Base-by-base conservation (phyloP, 2,329 filamentous ascomycete species). In the Raffaelea albimanens region DNA sequence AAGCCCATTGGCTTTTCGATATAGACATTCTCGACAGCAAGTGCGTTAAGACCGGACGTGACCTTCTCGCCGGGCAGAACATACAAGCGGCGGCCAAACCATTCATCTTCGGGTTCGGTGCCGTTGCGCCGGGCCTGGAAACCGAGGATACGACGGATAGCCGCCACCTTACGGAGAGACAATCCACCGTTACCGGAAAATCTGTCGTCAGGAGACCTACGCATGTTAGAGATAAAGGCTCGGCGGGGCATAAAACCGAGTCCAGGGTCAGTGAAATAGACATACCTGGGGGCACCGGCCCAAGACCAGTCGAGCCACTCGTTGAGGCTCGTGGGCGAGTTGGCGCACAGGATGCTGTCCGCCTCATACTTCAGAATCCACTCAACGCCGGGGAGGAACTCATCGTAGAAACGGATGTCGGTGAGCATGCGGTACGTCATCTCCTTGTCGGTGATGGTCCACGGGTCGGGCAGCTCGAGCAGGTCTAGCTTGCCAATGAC, bases 341-440 rank as follows among this genome's bases (percentile, higher is more conserved):
- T 77, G 47, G 73, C 69, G 53, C 75, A 78, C 41, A 78, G 59
- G 41, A 78, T 75, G 54, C 70, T 75, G 56, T 78, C 75, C n/a
- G 67, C 63, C 53, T 78, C 72, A 53, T 70, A 78, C 55, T 71
- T 71, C 46, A 79, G 61, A 22, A 78, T 58, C 72, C 72, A 77
- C 58, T 78, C 73, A 31, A 70, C 71, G 0, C 62, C 64, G 1
- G 71, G 67, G 18, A 76, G 55, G 43, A 74, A 67, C 51, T 72
- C 67, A 51, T 74, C 64, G 55, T 78, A 79, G 56, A 79, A 75
- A 36, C 71, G 65, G 2, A 65, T 45, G 52, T 73, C 70, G 3
- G 75, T 78, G 46, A 78, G 59, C 5, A 72, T 56, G 23, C 71
- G 64, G 51, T 63, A 69, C 19, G 76, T 64, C 50, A 68, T 62